Evolutionary conservation across 345 rosid genomes (phyloP).

Genomic region (Erodium maritimum): DNA sequence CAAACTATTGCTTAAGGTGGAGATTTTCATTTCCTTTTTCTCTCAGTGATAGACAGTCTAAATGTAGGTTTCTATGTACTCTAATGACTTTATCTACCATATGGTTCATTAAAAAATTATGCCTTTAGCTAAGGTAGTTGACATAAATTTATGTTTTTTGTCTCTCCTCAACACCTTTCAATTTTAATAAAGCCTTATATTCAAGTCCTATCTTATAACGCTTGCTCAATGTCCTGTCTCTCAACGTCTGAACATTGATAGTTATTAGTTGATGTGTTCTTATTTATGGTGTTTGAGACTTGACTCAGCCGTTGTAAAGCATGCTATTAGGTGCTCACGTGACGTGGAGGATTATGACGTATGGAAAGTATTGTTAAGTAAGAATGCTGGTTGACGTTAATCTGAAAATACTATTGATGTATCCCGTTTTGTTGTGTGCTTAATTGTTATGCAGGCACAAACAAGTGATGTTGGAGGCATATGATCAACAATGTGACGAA

Average conservation of each 20-base stretch:
- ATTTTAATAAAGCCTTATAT: neutral
- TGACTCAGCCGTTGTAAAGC: too few relatives aligned
- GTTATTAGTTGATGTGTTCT: neutral
- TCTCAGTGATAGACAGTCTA: neutral
- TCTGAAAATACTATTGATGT: neutral
- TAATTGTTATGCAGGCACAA: slow-evolving; percentile 49
- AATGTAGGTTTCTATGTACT: neutral
- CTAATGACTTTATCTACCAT: neutral
- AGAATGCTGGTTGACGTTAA: neutral
- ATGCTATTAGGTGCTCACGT: neutral
- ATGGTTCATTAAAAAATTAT: too few relatives aligned
- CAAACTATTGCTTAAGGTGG: too few relatives aligned
- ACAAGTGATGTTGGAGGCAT: slow-evolving; percentile 76
- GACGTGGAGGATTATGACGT: neutral
- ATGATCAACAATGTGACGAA: slow-evolving; percentile 88
- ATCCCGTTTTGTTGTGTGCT: neutral
- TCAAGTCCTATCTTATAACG: neutral
- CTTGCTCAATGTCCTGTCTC: neutral
- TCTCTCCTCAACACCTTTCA: neutral
- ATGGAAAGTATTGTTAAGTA: neutral
- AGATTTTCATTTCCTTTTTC: too few relatives aligned
- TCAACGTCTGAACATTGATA: neutral
- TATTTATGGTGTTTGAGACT: slow-evolving; percentile 1
- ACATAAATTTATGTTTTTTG: neutral
- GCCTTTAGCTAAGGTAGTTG: neutral